Evolutionary conservation across 2,329 filamentous ascomycete species (phyloP), one percentile per base, ranked within the genome.

Genomic region (Fusarium nematophilum): DNA sequence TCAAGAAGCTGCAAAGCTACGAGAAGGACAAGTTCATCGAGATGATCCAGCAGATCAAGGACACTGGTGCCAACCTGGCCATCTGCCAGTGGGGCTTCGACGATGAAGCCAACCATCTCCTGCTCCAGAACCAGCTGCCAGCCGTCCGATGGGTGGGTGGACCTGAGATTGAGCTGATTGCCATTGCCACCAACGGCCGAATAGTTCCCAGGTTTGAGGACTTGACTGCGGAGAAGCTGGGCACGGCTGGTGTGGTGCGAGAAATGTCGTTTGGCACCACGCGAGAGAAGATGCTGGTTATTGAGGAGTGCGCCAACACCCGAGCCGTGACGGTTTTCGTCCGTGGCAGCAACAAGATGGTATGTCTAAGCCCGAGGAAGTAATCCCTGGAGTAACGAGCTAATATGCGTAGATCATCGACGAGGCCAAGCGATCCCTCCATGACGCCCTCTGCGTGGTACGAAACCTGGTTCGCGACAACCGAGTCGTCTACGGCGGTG

Each of bases 1-100:
- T 97, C 84, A 97, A 96, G 84, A 95, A 96, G 80, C 81, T 99
- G 65, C 95, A 99, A 75, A 91, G 85, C 68, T 99, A 99, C 80
- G 95, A 99, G 80, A 89, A 89, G 70, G 90, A 92, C 74, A 99
- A 98, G 81, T 99, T 99, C 74, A 86, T 92, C 55, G 94, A 98
- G 81, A 99, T 99, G 95, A 97, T 99, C 70, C 85, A 96, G 74
- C 91, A 97, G 79, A 95, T 99, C 82, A 99, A 99, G 82, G 91
- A 91, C 71, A 96, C 94, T 1, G 95, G 95, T 59, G 95, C 95
- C 64, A 99, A 99, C 80, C 85, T 99, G 58, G 95, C 93, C 63
- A 97, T 99, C 73, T 99, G 95, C 80, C 96, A 99, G 76, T 99
- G 96, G 95, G 95, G 95, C 66, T 99, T 99, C 73, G 95, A 99